These are phyloP conservation scores for Kazachstania taianensis DNA, from an alignment of 805 yeast genomes.

Conservation along the genomic window DNA sequence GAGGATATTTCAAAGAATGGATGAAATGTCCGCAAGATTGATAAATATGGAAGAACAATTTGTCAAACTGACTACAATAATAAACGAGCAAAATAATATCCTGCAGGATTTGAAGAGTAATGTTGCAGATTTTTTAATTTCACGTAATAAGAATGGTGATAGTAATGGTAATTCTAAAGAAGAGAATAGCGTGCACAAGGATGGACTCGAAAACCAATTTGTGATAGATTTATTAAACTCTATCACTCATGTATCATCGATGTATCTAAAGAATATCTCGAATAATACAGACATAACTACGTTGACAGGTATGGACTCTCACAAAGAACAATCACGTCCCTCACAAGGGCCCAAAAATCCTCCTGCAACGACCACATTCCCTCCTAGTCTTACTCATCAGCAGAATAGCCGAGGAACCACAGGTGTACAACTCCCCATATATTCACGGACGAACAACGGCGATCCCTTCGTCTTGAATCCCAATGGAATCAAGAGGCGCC, in stretches of 20 bases:
- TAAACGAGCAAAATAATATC: constrained; percentile 16
- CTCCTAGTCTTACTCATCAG: no score
- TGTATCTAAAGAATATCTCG: constrained; percentile 14
- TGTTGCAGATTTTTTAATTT: constrained; percentile 1
- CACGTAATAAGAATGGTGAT: neutral
- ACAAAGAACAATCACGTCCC: constrained; percentile 1
- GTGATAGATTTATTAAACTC: constrained; percentile 23
- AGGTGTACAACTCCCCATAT: no score
- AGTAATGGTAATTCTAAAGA: neutral
- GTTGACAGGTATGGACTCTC: neutral
- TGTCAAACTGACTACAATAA: constrained; percentile 15
- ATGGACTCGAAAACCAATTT: constrained; percentile 5
- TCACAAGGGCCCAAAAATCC: no score
- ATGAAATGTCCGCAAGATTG: constrained; percentile 24
- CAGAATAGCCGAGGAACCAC: neutral
- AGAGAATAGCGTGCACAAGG: neutral
- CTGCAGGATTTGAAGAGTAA: neutral
- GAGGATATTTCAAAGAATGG: constrained; percentile 26
- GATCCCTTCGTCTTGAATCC: constrained; percentile 25
- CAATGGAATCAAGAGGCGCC: constrained; percentile 25
- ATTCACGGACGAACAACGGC: constrained; percentile 2
- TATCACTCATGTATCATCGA: constrained; percentile 21
- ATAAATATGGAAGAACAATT: constrained; percentile 26
- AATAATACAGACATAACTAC: constrained; percentile 2
- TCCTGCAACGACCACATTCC: constrained; percentile 3